phyloP scores from a whole-genome alignment of 306 rosid genomes.

The Rosa chinensis region DNA sequence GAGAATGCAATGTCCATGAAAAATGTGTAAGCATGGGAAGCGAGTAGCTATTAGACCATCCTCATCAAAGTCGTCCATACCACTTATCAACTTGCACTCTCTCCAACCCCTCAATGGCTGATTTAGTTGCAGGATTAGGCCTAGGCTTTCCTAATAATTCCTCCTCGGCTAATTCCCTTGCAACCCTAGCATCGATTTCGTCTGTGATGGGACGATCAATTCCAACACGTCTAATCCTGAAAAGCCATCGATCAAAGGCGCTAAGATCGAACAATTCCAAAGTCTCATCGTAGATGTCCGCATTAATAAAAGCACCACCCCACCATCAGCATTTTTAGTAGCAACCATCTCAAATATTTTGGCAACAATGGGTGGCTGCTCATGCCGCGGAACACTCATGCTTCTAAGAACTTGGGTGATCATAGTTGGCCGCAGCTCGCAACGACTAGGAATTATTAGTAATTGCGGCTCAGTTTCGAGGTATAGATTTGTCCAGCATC shows the following conservation, averaged over 20 bases:
- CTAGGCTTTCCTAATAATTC: not conserved
- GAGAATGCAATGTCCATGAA: not conserved
- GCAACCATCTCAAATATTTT: not conserved
- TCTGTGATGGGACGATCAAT: not conserved
- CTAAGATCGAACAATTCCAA: not conserved
- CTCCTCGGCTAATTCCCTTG: not conserved
- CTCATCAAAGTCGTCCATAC: not conserved
- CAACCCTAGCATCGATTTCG: not conserved
- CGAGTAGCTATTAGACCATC: not conserved
- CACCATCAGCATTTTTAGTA: not conserved
- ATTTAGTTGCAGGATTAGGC: not conserved
- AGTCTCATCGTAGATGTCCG: not conserved
- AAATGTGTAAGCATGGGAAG: not conserved
- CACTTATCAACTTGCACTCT: not conserved
- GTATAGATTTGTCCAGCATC: not conserved
- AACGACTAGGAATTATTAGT: not conserved
- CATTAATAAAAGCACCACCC: not conserved
- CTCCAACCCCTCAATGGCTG: not conserved
- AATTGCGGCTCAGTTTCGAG: not conserved
- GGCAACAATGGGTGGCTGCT: not conserved
- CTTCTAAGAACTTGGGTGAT: not conserved
- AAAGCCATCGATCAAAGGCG: not conserved
- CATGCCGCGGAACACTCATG: not conserved
- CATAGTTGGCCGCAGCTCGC: not conserved
- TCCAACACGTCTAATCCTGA: too few species aligned